These are phyloP conservation scores for Zymoseptoria brevis DNA, from an alignment of 2,329 filamentous ascomycete species.

Conservation along the genomic window DNA sequence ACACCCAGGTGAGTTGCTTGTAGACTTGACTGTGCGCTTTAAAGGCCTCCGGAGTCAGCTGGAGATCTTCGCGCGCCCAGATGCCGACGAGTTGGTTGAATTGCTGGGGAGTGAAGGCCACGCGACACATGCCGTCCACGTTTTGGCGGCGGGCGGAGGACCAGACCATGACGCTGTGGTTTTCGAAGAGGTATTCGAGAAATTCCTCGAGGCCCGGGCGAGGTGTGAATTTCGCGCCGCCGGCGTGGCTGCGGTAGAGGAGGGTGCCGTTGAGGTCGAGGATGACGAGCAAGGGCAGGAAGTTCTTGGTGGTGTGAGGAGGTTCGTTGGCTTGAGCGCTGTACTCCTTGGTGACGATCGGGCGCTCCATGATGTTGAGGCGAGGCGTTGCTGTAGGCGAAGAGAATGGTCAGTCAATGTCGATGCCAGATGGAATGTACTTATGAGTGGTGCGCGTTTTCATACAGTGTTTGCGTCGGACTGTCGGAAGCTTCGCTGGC, in stretches of 20 bases:
- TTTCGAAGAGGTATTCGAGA: conserved; percentile 62
- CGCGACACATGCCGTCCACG: conserved; percentile 58
- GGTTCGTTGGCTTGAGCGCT: conserved; percentile 8
- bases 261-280: conserved; percentile 93
- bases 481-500: too few species aligned
- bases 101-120: conserved; percentile 53
- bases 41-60: conserved; percentile 61
- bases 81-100: conserved; percentile 53
- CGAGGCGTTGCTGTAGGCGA: too few species aligned
- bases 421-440: too few species aligned
- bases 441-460: too few species aligned
- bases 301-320: conserved; percentile 5
- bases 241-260: conserved; percentile 57
- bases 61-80: conserved; percentile 73
- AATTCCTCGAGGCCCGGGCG: conserved; percentile 64
- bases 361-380: conserved; percentile 17
- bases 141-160: conserved; percentile 73
- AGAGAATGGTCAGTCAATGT: too few species aligned
- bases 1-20: conserved; percentile 70
- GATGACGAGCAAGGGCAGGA: conserved; percentile 60
- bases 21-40: conserved; percentile 71
- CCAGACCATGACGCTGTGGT: conserved; percentile 81
- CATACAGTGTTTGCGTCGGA: too few species aligned
- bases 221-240: conserved; percentile 29
- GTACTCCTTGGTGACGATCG: conserved; percentile 17